A percentile compares a stretch with the other conserved stretches of the same genome.
Conservation (phyloP, 306 rosid genomes). For the Coriaria nepalensis region DNA sequence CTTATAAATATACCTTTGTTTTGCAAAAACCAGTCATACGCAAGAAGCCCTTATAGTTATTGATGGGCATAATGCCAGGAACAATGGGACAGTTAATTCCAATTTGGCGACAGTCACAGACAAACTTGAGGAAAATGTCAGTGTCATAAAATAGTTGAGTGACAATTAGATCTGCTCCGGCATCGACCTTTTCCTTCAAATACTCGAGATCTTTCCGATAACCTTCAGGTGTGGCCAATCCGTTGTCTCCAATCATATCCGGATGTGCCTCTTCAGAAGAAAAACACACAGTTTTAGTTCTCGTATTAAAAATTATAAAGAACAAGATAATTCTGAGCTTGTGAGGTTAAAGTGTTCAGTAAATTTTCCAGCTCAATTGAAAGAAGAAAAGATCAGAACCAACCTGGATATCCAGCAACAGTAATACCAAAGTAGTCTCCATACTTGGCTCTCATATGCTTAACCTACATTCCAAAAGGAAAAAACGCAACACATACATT, state of each 20-base stretch:
- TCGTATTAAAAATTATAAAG: neutral
- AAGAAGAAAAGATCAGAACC: constrained; percentile 3
- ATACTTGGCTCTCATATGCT: constrained; percentile 57
- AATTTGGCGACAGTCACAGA: constrained; percentile 89
- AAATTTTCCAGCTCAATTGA: neutral
- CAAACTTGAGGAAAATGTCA: constrained; percentile 84
- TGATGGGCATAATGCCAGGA: constrained; percentile 97
- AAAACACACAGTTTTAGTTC: neutral
- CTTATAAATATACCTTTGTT: constrained; percentile 46
- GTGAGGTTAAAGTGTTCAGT: too few relatives aligned
- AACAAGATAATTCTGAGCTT: neutral
- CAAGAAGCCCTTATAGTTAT: constrained; percentile 85
- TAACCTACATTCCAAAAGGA: constrained; percentile 35
- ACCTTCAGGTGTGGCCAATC: constrained; percentile 60
- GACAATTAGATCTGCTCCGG: constrained; percentile 90
- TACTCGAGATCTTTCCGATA: constrained; percentile 72
- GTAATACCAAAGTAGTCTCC: constrained; percentile 95
- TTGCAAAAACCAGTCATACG: constrained; percentile 99
- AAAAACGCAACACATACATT: neutral
- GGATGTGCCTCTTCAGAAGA: constrained; percentile 76
- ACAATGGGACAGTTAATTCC: constrained; percentile 92
- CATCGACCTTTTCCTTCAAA: constrained; percentile 84
- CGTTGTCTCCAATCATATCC: constrained; percentile 55
- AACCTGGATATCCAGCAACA: constrained; percentile 98
- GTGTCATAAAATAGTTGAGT: constrained; percentile 89